A percentile compares a stretch with the other conserved stretches of the same genome.
Conservation (phyloP, 306 rosid species). For the Gastrolobium bilobum region DNA sequence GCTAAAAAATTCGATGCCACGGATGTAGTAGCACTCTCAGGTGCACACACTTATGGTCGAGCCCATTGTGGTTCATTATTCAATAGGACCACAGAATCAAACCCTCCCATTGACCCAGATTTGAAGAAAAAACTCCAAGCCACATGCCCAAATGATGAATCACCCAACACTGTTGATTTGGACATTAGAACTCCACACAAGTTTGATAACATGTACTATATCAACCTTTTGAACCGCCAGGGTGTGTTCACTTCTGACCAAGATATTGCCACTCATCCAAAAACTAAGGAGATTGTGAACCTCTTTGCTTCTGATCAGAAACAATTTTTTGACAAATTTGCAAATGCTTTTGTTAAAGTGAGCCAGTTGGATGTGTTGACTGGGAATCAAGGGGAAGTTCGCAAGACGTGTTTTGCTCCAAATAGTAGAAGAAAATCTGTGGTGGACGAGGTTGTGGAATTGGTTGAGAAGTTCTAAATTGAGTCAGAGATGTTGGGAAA, state of each 20-base stretch:
- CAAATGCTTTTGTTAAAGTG: conserved; percentile 58
- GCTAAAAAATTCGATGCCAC: conserved; percentile 47
- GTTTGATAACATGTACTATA: conserved; percentile 71
- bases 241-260: conserved; percentile 71
- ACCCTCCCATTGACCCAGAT: conserved; percentile 49
- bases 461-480: neutral
- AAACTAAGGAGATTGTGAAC: conserved; percentile 58
- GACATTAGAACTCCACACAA: conserved; percentile 55
- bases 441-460: conserved; percentile 31
- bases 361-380: conserved; percentile 69
- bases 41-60: conserved; percentile 66
- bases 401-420: conserved; percentile 37
- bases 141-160: conserved; percentile 26
- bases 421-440: neutral
- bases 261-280: conserved; percentile 47
- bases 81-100: conserved; percentile 42
- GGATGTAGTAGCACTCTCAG: conserved; percentile 68
- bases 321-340: conserved; percentile 60
- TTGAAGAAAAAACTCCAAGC: conserved; percentile 28
- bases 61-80: conserved; percentile 56
- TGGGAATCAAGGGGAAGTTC: conserved; percentile 57
- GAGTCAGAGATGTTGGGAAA: no score
- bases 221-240: conserved; percentile 64
- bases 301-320: conserved; percentile 56
- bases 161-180: conserved; percentile 36